phyloP scores from a whole-genome alignment of 306 rosid species.

The Lablab purpureus region DNA sequence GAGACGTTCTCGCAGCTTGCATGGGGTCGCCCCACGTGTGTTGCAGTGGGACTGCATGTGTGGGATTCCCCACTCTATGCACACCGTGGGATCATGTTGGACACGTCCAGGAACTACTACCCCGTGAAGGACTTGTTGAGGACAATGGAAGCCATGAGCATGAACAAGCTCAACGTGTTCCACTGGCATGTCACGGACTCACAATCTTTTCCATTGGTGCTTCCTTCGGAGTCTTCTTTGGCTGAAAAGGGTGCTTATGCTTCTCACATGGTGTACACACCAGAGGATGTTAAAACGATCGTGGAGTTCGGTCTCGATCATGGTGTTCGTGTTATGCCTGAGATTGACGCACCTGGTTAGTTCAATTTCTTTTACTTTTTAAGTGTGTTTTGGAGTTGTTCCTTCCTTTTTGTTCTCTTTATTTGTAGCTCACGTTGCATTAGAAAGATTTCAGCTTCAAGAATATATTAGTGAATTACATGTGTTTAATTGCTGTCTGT shows the following conservation, averaged over 20 bases:
- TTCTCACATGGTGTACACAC: slow-evolving; percentile 68
- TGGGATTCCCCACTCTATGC: slow-evolving; percentile 71
- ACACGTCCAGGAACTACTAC: slow-evolving; percentile 82
- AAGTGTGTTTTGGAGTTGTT: not conserved
- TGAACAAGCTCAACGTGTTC: slow-evolving; percentile 85
- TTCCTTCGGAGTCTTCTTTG: slow-evolving; percentile 79
- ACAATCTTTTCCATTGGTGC: slow-evolving; percentile 78
- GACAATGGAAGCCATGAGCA: slow-evolving; percentile 71
- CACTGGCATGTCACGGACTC: slow-evolving; percentile 95
- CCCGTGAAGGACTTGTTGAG: slow-evolving; percentile 67
- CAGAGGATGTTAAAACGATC: slow-evolving; percentile 60
- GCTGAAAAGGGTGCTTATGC: slow-evolving; percentile 85
- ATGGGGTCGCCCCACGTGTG: slow-evolving; percentile 64
- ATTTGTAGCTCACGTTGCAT: not conserved
- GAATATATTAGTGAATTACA: not conserved
- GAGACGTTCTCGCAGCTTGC: slow-evolving; percentile 86
- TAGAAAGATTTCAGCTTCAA: not conserved
- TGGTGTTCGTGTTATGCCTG: slow-evolving; percentile 87
- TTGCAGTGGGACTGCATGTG: slow-evolving; percentile 59
- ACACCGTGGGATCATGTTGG: slow-evolving; percentile 72
- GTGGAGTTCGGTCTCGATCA: slow-evolving; percentile 79
- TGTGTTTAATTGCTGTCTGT: not conserved
- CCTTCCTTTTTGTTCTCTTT: not conserved
- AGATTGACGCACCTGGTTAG: slow-evolving; percentile 89
- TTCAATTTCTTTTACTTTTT: not conserved